Evolutionary conservation across 768 basidiomycete species (phyloP).

Genomic region (Mycena floridula): DNA sequence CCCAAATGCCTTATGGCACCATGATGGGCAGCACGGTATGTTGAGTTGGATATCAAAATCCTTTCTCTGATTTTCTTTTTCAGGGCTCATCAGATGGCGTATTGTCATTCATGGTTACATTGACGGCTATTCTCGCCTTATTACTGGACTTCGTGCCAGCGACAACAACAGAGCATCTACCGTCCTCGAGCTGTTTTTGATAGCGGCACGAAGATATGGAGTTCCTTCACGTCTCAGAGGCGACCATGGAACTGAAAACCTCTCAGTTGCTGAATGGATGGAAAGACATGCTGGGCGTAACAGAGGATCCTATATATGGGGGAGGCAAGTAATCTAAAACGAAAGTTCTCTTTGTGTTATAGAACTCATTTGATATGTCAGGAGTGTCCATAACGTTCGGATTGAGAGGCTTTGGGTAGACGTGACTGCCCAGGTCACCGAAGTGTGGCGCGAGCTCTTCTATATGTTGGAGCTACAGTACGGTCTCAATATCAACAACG

Average conservation of each 20-base stretch:
- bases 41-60: background rate
- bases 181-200: constrained; percentile 22
- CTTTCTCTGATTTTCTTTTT: background rate
- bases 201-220: constrained; percentile 16
- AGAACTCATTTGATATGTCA: background rate
- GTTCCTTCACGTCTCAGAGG: constrained; percentile 21
- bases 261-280: constrained; percentile 13
- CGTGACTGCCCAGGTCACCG: too few species aligned
- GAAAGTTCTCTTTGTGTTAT: background rate
- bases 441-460: too few species aligned
- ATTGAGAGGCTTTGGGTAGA: background rate
- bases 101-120: constrained; percentile 27
- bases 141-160: constrained; percentile 23
- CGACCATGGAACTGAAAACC: constrained; percentile 28
- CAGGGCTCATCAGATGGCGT: constrained; percentile 20
- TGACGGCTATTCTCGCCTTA: constrained; percentile 14
- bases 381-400: background rate
- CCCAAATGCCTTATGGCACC: constrained; percentile 31
- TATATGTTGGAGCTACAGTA: background rate
- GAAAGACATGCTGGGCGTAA: constrained; percentile 5
- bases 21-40: constrained; percentile 30
- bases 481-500: background rate
- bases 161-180: constrained; percentile 27
- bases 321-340: constrained; percentile 10
- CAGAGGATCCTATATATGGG: constrained; percentile 16